Evolutionary conservation across 176 grass and related monocot species (phyloP).

Genomic region (Avena eriantha): DNA sequence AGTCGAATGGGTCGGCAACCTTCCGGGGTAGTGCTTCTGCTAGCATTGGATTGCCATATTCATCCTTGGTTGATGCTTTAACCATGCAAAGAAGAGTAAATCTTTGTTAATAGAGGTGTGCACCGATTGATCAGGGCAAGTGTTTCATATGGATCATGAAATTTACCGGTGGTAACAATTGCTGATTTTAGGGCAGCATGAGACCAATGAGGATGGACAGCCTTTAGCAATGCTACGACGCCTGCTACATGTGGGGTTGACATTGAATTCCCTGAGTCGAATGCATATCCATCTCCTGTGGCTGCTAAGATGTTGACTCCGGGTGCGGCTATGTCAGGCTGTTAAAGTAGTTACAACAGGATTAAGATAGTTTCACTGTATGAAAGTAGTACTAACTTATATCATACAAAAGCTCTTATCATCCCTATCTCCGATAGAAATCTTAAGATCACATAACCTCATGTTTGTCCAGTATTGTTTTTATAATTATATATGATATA

Average conservation of each 20-base stretch:
- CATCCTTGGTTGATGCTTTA: constrained; percentile 46
- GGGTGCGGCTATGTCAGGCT: constrained; percentile 60
- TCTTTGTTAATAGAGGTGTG: not conserved
- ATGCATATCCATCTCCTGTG: constrained; percentile 23
- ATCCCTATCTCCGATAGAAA: not conserved
- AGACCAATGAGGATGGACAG: constrained; percentile 53
- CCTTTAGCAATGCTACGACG: constrained; percentile 51
- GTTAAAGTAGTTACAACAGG: constrained; percentile 20
- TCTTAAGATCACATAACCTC: not conserved
- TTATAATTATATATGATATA: not conserved
- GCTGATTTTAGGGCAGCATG: constrained; percentile 54
- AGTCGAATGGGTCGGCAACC: constrained; percentile 61
- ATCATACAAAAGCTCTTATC: not conserved
- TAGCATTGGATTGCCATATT: constrained; percentile 46
- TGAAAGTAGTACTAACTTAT: not conserved
- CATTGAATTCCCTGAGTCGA: constrained; percentile 44
- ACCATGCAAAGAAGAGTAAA: constrained; percentile 2
- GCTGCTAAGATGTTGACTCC: constrained; percentile 55
- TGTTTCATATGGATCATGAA: not conserved
- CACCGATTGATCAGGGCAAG: not conserved
- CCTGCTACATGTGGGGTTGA: constrained; percentile 57
- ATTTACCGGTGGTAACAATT: constrained; percentile 53
- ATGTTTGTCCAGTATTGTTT: not conserved
- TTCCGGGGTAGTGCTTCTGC: constrained; percentile 52
- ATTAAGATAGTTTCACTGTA: not conserved